phyloP scores from a whole-genome alignment of 2,329 filamentous ascomycete genomes.

The Trichophyton mentagrophytes region DNA sequence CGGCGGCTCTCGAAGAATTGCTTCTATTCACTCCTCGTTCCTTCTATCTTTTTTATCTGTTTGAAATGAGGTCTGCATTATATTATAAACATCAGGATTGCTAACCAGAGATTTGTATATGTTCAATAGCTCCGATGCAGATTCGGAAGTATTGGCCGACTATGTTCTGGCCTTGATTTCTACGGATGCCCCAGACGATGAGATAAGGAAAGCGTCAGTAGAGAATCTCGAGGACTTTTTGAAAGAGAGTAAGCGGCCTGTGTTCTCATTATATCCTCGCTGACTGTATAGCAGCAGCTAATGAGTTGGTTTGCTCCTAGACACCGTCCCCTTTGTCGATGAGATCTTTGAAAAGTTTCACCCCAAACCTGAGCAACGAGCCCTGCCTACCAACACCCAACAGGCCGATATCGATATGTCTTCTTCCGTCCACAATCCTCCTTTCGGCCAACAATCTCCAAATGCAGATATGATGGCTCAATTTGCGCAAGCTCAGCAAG shows the following conservation, averaged over 20 bases:
- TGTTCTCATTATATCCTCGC: not conserved
- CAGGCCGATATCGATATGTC: constrained; percentile 12
- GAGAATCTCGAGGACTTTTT: constrained; percentile 48
- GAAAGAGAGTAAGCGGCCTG: constrained; percentile 34
- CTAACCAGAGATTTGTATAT: not conserved
- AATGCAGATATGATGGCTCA: constrained; percentile 1
- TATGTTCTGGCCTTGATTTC: constrained; percentile 49
- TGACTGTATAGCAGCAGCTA: not conserved
- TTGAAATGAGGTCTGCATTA: not conserved
- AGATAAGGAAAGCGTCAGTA: constrained; percentile 40
- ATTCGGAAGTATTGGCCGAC: constrained; percentile 48
- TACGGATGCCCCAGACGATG: constrained; percentile 42
- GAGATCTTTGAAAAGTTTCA: constrained; percentile 42
- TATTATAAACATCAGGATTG: not conserved
- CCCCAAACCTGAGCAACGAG: constrained; percentile 25
- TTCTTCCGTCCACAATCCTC: constrained; percentile 15
- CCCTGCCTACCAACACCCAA: constrained; percentile 5
- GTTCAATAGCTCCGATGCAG: constrained; percentile 43
- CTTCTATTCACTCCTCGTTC: not conserved
- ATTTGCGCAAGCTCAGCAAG: not conserved
- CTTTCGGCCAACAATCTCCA: constrained; percentile 13
- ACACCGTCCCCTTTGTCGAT: constrained; percentile 42
- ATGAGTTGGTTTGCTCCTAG: constrained; percentile 20
- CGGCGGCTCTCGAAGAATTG: not conserved
- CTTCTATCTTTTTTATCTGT: not conserved